Evolutionary conservation across 805 yeast genomes (phyloP), one percentile per base, ranked within the genome.

Genomic region (Saccharomycopsis sp.): DNA sequence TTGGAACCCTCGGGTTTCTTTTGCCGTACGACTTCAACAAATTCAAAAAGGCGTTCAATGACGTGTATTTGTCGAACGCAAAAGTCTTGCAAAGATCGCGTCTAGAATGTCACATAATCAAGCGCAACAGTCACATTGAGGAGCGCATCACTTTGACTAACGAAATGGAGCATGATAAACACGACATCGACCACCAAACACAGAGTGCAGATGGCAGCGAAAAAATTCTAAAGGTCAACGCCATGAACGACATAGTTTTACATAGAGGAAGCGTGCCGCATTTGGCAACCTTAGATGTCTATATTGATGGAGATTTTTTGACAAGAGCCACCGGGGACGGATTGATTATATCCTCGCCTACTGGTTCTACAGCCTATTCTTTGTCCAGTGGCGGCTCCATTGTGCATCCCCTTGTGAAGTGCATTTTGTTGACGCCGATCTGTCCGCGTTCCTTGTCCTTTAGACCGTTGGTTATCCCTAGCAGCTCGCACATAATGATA

Each of bases 311-410:
- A 21, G 85, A 87, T 68, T 87, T 85, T 66, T 73, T 92, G 56
- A 92, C 98, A 5, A 81, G 91, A 55, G 91, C 97, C 2, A 87
- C 92, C 0, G 97, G 95, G 1, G 98, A 92, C 70, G 98, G 98
- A 44, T 79, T 91, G 7, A 81, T 84, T 3, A 76, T 90, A 51
- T 79, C 94, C 2, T 88, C 97, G 0, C 98, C 98, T 16, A 91
- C 97, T 0, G 98, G 98, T 0, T 89, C 96, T 8, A 91, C 97
- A 0, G 97, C 97, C 0, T 91, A 91, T 67, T 88, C 96, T 0
- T 73, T 91, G 55, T 81, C 89, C 29, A 82, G 96, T 0, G 97
- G 98, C 14, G 98, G 98, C 1, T 83, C 96, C 14, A 91, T 91
- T 59, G 92, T 89, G 1, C 95, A 91, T 63, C 97, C 98, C 0